Evolutionary conservation across 108 stramenopile species (phyloP), one percentile per base, ranked within the genome.

Genomic region (Pseudonitzschia delicatissima): DNA sequence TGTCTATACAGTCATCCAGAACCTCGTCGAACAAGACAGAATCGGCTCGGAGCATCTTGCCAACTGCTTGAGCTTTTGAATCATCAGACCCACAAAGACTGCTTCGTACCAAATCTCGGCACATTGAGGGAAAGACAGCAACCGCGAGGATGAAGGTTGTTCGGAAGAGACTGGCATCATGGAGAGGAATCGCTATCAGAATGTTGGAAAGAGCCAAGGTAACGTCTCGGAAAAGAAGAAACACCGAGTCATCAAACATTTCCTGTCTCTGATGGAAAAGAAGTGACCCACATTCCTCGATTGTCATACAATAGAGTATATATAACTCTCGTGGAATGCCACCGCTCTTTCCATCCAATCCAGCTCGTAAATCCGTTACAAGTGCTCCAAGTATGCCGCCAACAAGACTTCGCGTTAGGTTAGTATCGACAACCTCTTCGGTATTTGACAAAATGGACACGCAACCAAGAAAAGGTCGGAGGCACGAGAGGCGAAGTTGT

Each of bases 321-420:
- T 57, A 74, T 25, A 74, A 36, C 20, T 62, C 60, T 20, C 32
- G n/a, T 12, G 66, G 61, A 49, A 74, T 60, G 9, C 73, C 73
- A 20, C 73, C 73, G 60, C 73, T 74, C 12, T 74, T 31, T 21
- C 73, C 73, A 15, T 67, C 50, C 7, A 74, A 39, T 18, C 73
- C 73, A 20, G n/a, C 47, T 58, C 66, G 26, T 25, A 74, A 25
- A 62, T 74, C 73, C 17, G 23, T 39, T 52, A 47, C 49, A 9
- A 67, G 27, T 8, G 66, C 66, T 28, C 47, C 32, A 6, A 72
- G 50, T 31, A 72, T 58, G 21, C 53, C 52, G 3, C 36, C 57
- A 48, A 72, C 23, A 34, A 65, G 57, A 26, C 47, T 28, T 23
- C 20, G 18, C 4, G 66, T 25, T 6, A 66, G 7, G 21, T 29